These are phyloP conservation scores for Suhomyces bribrorum DNA, from an alignment of 1,139 yeast species.

Conservation along the genomic window DNA sequence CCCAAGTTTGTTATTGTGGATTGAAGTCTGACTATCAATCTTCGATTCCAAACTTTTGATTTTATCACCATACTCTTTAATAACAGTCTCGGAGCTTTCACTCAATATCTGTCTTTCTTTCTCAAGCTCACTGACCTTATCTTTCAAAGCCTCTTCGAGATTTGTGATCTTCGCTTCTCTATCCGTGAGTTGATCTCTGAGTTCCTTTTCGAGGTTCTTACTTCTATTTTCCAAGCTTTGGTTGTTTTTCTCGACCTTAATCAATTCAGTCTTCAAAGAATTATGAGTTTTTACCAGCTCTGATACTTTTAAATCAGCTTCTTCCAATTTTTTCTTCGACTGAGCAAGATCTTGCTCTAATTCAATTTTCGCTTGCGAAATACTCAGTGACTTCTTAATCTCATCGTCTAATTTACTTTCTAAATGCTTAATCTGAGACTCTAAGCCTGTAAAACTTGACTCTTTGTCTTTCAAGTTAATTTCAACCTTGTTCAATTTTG, in stretches of 20 bases:
- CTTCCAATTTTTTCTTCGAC: background rate
- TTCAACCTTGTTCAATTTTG: background rate
- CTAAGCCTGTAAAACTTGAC: background rate
- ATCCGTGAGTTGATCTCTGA: slow-evolving; percentile 11
- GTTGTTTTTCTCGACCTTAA: slow-evolving; percentile 7
- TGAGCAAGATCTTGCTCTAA: background rate
- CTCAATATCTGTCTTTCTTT: slow-evolving; percentile 49
- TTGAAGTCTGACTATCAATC: slow-evolving; percentile 15
- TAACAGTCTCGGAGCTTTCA: slow-evolving; percentile 51
- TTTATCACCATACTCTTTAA: slow-evolving; percentile 50
- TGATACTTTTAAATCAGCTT: background rate
- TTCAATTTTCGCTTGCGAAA: slow-evolving; percentile 2
- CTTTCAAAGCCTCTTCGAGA: slow-evolving; percentile 23
- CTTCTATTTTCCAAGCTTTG: slow-evolving; percentile 10
- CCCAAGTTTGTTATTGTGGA: slow-evolving; percentile 13
- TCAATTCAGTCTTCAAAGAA: background rate
- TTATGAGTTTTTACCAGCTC: background rate
- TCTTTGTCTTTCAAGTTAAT: background rate
- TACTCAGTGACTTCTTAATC: background rate
- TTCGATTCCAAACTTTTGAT: slow-evolving; percentile 30
- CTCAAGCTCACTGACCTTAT: slow-evolving; percentile 47
- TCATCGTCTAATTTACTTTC: background rate
- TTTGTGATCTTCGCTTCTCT: slow-evolving; percentile 12
- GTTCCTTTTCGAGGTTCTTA: slow-evolving; percentile 9
- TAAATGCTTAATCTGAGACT: background rate